Conservation (phyloP, 352 stramenopile genomes). For the Phytophthora cactorum region DNA sequence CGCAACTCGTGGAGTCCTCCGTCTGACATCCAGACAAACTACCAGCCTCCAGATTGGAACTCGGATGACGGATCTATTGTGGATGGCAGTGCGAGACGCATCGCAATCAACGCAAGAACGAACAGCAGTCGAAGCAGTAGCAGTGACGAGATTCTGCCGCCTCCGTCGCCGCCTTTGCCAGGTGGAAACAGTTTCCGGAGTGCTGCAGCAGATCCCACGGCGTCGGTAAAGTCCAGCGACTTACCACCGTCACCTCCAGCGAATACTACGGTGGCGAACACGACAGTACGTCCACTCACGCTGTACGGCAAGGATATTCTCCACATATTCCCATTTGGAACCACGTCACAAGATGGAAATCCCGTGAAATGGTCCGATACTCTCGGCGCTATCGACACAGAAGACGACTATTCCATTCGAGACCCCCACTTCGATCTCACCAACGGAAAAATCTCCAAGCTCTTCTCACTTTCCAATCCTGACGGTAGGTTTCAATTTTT, state of each 20-base stretch:
- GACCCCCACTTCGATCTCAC: slow-evolving; percentile 40
- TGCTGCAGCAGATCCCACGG: slow-evolving; percentile 15
- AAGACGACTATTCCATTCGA: slow-evolving; percentile 35
- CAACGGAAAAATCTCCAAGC: slow-evolving; percentile 37
- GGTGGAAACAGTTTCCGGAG: slow-evolving; percentile 35
- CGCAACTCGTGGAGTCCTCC: slow-evolving; percentile 27
- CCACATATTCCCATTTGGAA: slow-evolving; percentile 52
- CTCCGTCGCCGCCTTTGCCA: slow-evolving; percentile 11
- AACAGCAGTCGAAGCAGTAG: slow-evolving; percentile 13
- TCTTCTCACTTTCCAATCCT: slow-evolving; percentile 67
- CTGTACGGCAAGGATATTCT: slow-evolving; percentile 71
- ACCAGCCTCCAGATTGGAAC: slow-evolving; percentile 30
- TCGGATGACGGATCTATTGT: slow-evolving; percentile 27
- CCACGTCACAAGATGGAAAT: slow-evolving; percentile 54
- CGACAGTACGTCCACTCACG: slow-evolving; percentile 35
- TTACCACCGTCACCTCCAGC: slow-evolving; percentile 14
- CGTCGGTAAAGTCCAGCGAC: slow-evolving; percentile 13
- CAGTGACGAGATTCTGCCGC: not conserved
- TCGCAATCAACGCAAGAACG: slow-evolving; percentile 17
- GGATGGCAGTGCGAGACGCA: slow-evolving; percentile 31
- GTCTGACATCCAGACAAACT: slow-evolving; percentile 9
- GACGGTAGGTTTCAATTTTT: slow-evolving; percentile 42
- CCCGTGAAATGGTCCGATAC: slow-evolving; percentile 34
- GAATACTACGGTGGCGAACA: not conserved
- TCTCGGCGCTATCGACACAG: slow-evolving; percentile 16